Base-by-base conservation (phyloP, 2,329 filamentous ascomycete species). In the Paecilomyces sp. region DNA sequence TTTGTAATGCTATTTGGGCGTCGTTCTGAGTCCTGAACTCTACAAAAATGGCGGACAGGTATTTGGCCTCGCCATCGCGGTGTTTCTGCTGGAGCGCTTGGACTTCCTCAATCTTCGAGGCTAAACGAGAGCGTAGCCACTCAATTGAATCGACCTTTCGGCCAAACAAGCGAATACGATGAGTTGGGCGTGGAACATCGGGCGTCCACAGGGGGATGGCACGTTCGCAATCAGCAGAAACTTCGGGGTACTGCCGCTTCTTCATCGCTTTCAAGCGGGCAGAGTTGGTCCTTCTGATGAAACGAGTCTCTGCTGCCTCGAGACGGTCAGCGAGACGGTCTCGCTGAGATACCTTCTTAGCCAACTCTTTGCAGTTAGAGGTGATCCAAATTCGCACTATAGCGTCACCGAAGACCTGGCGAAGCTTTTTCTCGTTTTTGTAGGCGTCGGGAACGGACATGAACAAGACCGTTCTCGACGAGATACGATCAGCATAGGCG, bases 71-170 rank as follows among this genome's bases (percentile, higher is more conserved):
- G 41, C 88, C 84, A 18, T 80, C 76, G 56, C 81, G 83, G 68
- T 92, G 88, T 34, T 82, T 80, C 51, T 79, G 80, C 70, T 94
- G 90, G 12, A 85, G 80, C 22, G 80, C 76, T 15, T 87, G 80
- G n/a, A 91, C 86, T 59, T 88, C 82, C 3, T 89, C 85, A 55
- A 91, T 85, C 34, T 92, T 82, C 34, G 85, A 84, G 56, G 86
- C 82, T 22, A 97, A 83, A 71, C 93, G 87, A 2, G 81, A 79
- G 55, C 93, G 89, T 64, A 87, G 89, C 87, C 89, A 96, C 58
- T 91, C 84, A 68, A 97, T 96, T 0, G 91, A 92, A 75, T 97
- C 92, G 8, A 96, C 91, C 70, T 93, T 92, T 67, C 90, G 84
- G 60, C 92, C 89, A 60, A 91, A 82, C 6, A 92, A 80, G 66